Evolutionary conservation across 1,284 basidiomycete species (phyloP), one percentile per base, ranked within the genome.

Genomic region (Coniophora puteana): DNA sequence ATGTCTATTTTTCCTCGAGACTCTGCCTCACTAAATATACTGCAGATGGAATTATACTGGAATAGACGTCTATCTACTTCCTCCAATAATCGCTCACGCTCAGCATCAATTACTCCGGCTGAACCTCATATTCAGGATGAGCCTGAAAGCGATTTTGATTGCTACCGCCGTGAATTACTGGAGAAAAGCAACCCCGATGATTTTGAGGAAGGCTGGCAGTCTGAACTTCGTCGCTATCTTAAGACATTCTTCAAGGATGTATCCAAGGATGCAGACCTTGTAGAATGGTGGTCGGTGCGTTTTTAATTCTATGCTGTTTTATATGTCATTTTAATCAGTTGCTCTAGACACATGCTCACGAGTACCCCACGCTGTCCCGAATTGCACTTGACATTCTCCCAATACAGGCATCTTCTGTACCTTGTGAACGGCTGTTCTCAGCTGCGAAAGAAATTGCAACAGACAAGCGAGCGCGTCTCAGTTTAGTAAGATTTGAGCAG

Each of bases 301-400:
- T 8, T 24, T 36, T 34, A 22, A 24, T 29, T 11, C 13, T 17
- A 23, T 8, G n/a, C 28, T n/a, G 14, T 16, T 16, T 21, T 24
- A 13, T 8, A 23, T 28, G 21, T 21, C 2, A 38, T 12, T 33
- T 6, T 40, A 23, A 14, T 31, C 21, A 27, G 31, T 18, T 23
- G 22, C 8, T 35, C 29, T 39, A 53, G 52, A 34, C 37, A 12
- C 20, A 54, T 39, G 5, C 31, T 4, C 18, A 46, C 12, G 13
- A 36, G 5, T 39, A 39, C 17, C 52, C 51, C 7, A 54, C 43
- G 12, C 38, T 54, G 12, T 38, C 46, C 2, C 37, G 38, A 25
- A 53, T 56, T 30, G 48, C 50, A 4, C 26, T 50, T n/a, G 47
- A 56, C 34, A 22, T 54, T 13, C 41, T 51, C 30, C 42, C 49